These are phyloP conservation scores for Cardamine chenopodiifolia DNA, from an alignment of 345 rosid genomes.

Conservation along the genomic window DNA sequence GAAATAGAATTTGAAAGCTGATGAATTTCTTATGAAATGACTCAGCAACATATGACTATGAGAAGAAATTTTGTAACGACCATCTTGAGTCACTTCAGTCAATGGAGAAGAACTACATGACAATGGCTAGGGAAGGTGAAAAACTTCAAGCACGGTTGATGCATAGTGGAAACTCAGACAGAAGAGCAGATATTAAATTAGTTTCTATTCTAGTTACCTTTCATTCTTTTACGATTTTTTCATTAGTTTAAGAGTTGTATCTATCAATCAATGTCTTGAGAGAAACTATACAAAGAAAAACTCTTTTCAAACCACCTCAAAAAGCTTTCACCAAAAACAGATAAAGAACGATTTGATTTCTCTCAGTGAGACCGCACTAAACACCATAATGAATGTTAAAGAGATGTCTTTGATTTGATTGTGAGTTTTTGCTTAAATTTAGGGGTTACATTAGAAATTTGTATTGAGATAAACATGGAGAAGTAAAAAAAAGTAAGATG, in stretches of 20 bases:
- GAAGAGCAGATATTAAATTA: conserved; percentile 55
- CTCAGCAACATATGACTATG: conserved; percentile 72
- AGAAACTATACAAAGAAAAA: too few species aligned
- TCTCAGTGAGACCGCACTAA: too few species aligned
- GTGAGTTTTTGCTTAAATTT: too few species aligned
- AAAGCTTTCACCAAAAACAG: too few species aligned
- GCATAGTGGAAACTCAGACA: conserved; percentile 58
- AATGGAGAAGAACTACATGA: conserved; percentile 84
- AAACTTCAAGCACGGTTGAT: conserved; percentile 82
- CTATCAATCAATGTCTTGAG: conserved; percentile 15
- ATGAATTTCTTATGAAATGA: conserved; percentile 19
- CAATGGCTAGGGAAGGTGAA: conserved; percentile 91
- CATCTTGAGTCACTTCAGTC: conserved; percentile 92
- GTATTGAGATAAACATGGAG: too few species aligned
- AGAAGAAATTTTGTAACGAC: conserved; percentile 83
- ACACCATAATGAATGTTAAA: too few species aligned
- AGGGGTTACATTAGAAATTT: too few species aligned
- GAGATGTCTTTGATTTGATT: too few species aligned
- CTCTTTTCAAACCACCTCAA: too few species aligned
- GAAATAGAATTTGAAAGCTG: neutral
- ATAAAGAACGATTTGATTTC: too few species aligned
- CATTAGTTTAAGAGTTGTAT: conserved; percentile 8
- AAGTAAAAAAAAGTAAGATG: too few species aligned
- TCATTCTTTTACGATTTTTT: neutral
- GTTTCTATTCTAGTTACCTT: neutral